Evolutionary conservation across 2,329 filamentous ascomycete species (phyloP), one percentile per base, ranked within the genome.

Genomic region (Aspergillus tanneri): DNA sequence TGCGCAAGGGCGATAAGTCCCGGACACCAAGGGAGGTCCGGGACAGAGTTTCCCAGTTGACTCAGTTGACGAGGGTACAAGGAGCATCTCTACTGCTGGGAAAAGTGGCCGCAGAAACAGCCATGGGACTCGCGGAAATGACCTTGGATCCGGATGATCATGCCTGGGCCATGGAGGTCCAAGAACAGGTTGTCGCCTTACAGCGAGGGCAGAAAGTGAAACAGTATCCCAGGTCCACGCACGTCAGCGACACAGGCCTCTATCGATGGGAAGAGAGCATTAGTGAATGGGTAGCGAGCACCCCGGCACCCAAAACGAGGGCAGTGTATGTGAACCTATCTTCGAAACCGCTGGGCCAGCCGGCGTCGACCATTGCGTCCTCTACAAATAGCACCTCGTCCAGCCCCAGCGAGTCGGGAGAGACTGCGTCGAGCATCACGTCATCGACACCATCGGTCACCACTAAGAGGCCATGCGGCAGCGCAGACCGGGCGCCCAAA

Each of bases 181-280:
- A 72, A 49, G 61, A 71, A 42, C 58, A 55, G 21, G 63, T 60
- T 9, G 58, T 60, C 36, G 43, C 53, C 18, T 55, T 50, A 24
- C 62, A 63, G 41, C 43, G 42, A 2, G 36, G 43, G 23, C 44
- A 48, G 39, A 25, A 52, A 16, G 34, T 35, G 12, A 46, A 49
- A 43, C 21, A 53, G 37, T 44, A 34, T 5, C 50, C 52, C 16
- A 36, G 43, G 2, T 44, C 55, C 41, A 57, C 54, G n/a, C 41
- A 43, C 5, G 57, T 54, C 19, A 47, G 61, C 52, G 28, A 61
- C 8, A 53, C 50, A 6, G 62, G 58, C 9, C 49, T 67, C 54
- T 60, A 79, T 71, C 63, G 74, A 24, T 82, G 78, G 78, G 79
- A 81, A 58, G 77, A 80, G 56, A 75, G 73, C 36, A 80, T 82